Base-by-base conservation (phyloP, 768 basidiomycete species). In the Pleurotus ostreatus region DNA sequence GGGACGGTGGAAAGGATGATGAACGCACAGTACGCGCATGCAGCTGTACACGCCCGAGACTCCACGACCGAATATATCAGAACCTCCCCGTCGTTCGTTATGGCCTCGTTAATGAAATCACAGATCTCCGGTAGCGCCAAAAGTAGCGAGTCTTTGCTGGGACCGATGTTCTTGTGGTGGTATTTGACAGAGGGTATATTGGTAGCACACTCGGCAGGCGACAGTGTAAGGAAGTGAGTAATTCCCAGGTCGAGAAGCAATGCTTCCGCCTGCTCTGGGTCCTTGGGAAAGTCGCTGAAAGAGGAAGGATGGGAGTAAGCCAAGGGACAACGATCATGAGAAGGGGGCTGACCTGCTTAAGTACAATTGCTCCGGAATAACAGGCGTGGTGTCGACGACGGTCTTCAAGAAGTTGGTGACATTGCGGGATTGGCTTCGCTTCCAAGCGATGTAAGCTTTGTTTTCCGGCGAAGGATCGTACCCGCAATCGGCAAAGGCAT, bases 61-160 rank as follows among this genome's bases (percentile, higher is more conserved):
- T 86, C 85, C n/a, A 74, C 70, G 11, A 70, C 67, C 37, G 74
- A 83, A 65, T 84, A 76, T 18, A 86, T 75, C 20, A 86, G 78
- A 15, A 85, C 78, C 26, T 68, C 70, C 2, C 78, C 79, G 4
- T 74, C 74, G 37, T 57, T 62, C 7, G 67, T 62, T 5, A 79
- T 61, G 0, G 79, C 78, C 20, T 74, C 63, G 13, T 67, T 63
- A n/a, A 84, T 72, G 57, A 78, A 82, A 39, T 64, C 61, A 55
- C 77, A 79, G n/a, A 74, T 67, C 5, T 68, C 70, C 9, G 78
- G 78, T 3, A 86, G 70, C 5, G 73, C 71, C 20, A 80, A 62
- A 3, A 85, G 60, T 9, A 83, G 66, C 3, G 66, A 72, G 16
- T 73, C 78, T 18, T 70, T 71, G 20, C 65, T 66, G 26, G 74